These are phyloP conservation scores for Penicillium italicum DNA, from an alignment of 2,329 filamentous ascomycete genomes.

Conservation along the genomic window DNA sequence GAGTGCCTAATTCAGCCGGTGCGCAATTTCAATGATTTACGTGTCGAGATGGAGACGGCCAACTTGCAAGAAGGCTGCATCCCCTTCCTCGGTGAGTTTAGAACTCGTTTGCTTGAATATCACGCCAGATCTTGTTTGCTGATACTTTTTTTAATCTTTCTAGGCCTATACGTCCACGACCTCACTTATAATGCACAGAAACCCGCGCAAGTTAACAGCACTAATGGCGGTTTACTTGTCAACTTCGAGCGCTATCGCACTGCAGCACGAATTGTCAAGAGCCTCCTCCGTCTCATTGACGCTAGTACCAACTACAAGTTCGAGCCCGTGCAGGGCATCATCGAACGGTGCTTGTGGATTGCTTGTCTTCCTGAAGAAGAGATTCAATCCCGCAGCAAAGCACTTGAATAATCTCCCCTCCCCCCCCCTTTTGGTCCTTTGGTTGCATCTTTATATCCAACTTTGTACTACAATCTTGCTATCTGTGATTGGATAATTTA, in stretches of 20 bases:
- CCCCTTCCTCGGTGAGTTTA: slow-evolving; percentile 57
- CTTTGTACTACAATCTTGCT: slow-evolving; percentile 10
- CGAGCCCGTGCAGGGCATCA: slow-evolving; percentile 54
- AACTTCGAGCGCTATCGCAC: slow-evolving; percentile 66
- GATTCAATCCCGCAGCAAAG: slow-evolving; percentile 48
- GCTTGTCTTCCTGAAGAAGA: slow-evolving; percentile 58
- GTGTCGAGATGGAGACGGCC: slow-evolving; percentile 61
- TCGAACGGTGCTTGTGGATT: slow-evolving; percentile 63
- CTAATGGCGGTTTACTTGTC: slow-evolving; percentile 53
- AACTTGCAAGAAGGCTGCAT: slow-evolving; percentile 60
- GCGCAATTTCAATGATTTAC: slow-evolving; percentile 61
- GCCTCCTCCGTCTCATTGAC: slow-evolving; percentile 59
- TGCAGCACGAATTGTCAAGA: slow-evolving; percentile 63
- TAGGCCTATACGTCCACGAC: slow-evolving; percentile 62
- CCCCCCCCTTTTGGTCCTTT: neutral
- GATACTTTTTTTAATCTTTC: neutral
- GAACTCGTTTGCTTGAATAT: neutral
- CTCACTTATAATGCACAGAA: slow-evolving; percentile 66
- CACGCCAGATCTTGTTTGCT: neutral
- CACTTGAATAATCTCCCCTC: slow-evolving; percentile 35
- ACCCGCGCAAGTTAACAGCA: slow-evolving; percentile 53
- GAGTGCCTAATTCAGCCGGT: slow-evolving; percentile 60
- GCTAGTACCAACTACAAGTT: slow-evolving; percentile 61
- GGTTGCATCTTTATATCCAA: slow-evolving; percentile 7
- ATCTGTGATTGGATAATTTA: slow-evolving; percentile 20